Conservation (phyloP, 2,329 filamentous ascomycete genomes). For the Escovopsis sp. region DNA sequence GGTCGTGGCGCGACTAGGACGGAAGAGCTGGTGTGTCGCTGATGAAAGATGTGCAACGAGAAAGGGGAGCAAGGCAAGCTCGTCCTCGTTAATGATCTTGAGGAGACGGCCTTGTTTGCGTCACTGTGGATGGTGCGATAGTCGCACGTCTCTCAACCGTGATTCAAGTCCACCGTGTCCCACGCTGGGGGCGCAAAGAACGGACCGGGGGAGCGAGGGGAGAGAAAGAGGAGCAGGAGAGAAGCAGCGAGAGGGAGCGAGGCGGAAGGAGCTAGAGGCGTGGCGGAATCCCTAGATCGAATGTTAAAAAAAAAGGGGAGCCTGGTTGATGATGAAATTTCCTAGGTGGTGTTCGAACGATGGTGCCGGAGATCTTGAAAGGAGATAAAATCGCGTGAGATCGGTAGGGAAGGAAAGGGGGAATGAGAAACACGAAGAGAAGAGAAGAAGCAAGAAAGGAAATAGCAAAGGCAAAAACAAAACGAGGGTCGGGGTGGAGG, state of each 20-base stretch:
- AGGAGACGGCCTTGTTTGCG: not conserved
- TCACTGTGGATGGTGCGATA: not conserved
- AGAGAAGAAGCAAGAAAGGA: no score
- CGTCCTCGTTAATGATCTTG: not conserved
- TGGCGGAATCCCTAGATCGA: no score
- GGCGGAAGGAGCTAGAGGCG: constrained; percentile 1
- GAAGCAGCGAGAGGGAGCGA: not conserved
- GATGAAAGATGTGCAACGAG: not conserved
- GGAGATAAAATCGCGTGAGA: constrained; percentile 1
- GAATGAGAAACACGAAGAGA: not conserved
- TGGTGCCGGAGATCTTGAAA: no score
- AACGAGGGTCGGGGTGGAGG: no score
- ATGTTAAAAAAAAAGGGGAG: no score
- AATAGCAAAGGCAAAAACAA: no score
- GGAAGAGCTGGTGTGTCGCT: not conserved
- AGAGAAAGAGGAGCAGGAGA: not conserved
- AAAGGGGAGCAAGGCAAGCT: not conserved
- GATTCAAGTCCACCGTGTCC: not conserved
- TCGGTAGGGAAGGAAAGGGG: constrained; percentile 1
- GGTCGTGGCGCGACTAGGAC: constrained; percentile 1
- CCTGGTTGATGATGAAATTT: no score
- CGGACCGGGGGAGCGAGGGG: not conserved
- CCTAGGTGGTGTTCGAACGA: no score
- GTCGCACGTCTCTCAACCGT: constrained; percentile 2
- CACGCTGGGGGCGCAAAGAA: not conserved